Evolutionary conservation across 345 rosid genomes (phyloP).

Genomic region (Brassica napus): Da-Ae NC_063437.1:16887001-16887500

Average conservation of each 20-base stretch:
- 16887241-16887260: conserved; percentile 76
- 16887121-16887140: conserved; percentile 26
- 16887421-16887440: too few relatives aligned
- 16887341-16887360: too few relatives aligned
- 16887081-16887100: conserved; percentile 50
- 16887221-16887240: conserved; percentile 72
- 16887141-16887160: background rate
- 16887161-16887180: conserved; percentile 44
- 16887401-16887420: too few relatives aligned
- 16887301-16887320: background rate
- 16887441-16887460: too few relatives aligned
- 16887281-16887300: background rate
- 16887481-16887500: too few relatives aligned
- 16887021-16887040: conserved; percentile 81
- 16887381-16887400: too few relatives aligned
- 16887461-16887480: too few relatives aligned
- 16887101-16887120: conserved; percentile 37
- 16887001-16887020: conserved; percentile 88
- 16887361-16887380: too few relatives aligned
- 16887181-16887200: conserved; percentile 57
- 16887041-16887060: conserved; percentile 41
- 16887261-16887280: conserved; percentile 59
- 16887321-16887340: background rate
- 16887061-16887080: conserved; percentile 68
- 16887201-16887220: conserved; percentile 63